Base-by-base conservation (phyloP, 1,284 basidiomycete genomes). In the Macrocystidia cucumis region DNA sequence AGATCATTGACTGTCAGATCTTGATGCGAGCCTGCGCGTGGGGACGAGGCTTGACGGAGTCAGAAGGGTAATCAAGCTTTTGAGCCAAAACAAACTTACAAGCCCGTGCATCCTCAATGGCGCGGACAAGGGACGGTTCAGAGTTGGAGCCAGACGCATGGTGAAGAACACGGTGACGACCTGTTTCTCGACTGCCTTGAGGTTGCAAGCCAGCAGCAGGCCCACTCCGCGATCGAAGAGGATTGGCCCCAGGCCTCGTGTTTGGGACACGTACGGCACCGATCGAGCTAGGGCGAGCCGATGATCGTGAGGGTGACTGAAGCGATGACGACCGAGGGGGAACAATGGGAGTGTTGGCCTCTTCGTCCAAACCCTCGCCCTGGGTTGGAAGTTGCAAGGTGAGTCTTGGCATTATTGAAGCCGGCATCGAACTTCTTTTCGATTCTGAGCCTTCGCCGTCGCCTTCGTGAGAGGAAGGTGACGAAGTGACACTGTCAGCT, bases 61-160 rank as follows among this genome's bases (percentile, higher is more conserved):
- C 23, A 7, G 18, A 22, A 23, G 19, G 11, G 25, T 20, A 14
- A 14, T 24, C 17, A 2, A 31, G 33, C 12, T 11, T 17, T 17
- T 17, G 17, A 16, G 23, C 36, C 24, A 26, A 21, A 33, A 13
- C 35, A 25, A 38, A 60, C 69, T 63, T 56, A 72, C 75, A 58
- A 34, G 57, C 44, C 36, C 63, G 66, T 2, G 52, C 48, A 28
- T 70, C 73, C 34, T 75, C 72, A 23, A 60, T 59, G 23, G 52
- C 56, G 13, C 77, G 64, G 36, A 86, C 53, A 27, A 87, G 64
- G 5, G 83, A 86, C 4, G 85, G 83, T 55, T 88, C 83, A 24
- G 84, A 88, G 41, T 70, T 79, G 34, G 81, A 86, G 28, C 82
- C 81, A 5, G 70, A 73, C 20, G 78, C 76, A 23, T 76, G 75